Base-by-base conservation (phyloP, 495 filamentous ascomycete genomes). In the Aspergillus indologenus region DNA sequence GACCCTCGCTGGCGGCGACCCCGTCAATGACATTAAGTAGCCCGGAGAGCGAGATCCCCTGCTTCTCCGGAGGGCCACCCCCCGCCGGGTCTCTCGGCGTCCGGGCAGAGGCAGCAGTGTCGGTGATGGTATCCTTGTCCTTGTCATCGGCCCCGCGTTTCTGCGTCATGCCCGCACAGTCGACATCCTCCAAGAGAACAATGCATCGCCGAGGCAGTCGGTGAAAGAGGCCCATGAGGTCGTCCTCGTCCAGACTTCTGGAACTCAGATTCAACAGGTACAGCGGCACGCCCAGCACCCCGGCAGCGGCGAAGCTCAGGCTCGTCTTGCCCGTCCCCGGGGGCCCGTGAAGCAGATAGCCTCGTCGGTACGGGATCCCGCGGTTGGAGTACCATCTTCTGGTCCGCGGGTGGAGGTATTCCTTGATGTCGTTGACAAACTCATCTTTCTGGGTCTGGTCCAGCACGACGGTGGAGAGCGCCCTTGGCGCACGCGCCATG, bases 381-480 rank as follows among this genome's bases (percentile, higher is more conserved):
- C 90, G 80, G 50, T 86, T 85, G 0, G 87, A 84, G 61, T 94
- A 94, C 91, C 91, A 96, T 17, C 78, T 74, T 7, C 85, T 76
- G 1, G 87, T 92, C 1, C 79, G 75, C 0, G 89, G 86, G 57
- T 91, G 86, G 7, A 96, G 75, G 64, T 93, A 97, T 64, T 96
- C 91, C 70, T 91, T 91, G 68, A 96, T 90, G 69, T 97, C 93
- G 17, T 78, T 71, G 29, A 95, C 71, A 19, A 96, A 80, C 23
- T 76, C 79, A 11, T 84, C 68, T 74, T 96, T 97, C 69, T 90
- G 84, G 31, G 76, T 68, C 22, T 82, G 78, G 59, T 96, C 92
- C 17, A 97, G 75, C 2, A 94, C 86, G 0, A 96, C 92, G 0
- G 92, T 96, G 3, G 83, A 81, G 75, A 97, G 85, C 2, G 92